Evolutionary conservation across 495 filamentous ascomycete species (phyloP), one percentile per base, ranked within the genome.

Genomic region (Glutinoglossum americanum): DNA sequence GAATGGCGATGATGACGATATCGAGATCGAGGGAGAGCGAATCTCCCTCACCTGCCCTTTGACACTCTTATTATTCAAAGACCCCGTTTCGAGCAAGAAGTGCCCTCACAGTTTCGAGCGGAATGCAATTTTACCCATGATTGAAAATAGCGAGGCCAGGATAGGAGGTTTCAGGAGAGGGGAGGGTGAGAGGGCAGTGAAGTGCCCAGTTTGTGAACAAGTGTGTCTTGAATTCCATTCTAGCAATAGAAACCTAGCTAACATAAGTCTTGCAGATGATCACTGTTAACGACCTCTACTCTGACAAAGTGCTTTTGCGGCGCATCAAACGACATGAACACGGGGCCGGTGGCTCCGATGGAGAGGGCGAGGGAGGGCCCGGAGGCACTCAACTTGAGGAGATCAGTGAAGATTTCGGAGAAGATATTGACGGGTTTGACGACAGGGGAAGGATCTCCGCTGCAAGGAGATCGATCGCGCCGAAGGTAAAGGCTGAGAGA

Each of bases 91-190:
- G n/a, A 87, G 79, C 67, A 75, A 69, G 3, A 82, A 83, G 62
- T 95, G 89, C 71, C 80, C 76, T 9, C 89, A 95, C 66, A 85
- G 76, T 9, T 94, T 94, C 67, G 83, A 95, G 68, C 82, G 78
- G 61, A 62, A 68, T 2, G 85, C 85, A 6, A 86, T 94, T 57
- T 28, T 77, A 37, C 71, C 76, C 15, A 82, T 85, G 69, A 76
- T 93, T 37, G 51, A 62, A 3, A 57, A 61, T 23, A 76, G 58
- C 15, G 61, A 63, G 0, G 61, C 53, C 1, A 57, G 62, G 0
- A 59, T 65, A 4, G 60, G 57, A 1, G 62, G 64, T 0, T 58
- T 59, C 1, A 60, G 64, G 1, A 61, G 72, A 47, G 47, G 63
- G 32, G 60, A 65, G 13, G 58, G 68, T 8, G n/a, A 53, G 35